Evolutionary conservation across 108 stramenopile species (phyloP).

Genomic region (Aurantiochytrium sp.): DNA sequence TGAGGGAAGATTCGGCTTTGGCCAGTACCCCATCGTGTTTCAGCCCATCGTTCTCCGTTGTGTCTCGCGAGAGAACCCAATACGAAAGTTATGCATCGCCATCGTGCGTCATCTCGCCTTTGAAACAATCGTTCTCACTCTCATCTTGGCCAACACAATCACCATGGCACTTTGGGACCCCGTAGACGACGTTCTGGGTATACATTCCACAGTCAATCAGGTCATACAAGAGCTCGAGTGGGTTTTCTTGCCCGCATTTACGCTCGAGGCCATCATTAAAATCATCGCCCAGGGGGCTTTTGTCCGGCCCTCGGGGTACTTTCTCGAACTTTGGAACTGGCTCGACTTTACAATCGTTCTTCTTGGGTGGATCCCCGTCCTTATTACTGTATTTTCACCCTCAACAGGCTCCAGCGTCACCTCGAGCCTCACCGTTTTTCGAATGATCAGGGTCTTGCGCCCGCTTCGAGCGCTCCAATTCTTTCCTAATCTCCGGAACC

Average conservation of each 20-base stretch:
- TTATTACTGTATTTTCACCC: background rate
- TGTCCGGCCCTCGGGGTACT: conserved; percentile 26
- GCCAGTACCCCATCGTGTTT: background rate
- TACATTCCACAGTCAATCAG: background rate
- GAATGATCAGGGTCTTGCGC: conserved; percentile 61
- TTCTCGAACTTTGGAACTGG: conserved; percentile 44
- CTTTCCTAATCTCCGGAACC: conserved; percentile 52
- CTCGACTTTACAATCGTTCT: conserved; percentile 57
- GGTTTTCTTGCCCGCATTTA: conserved; percentile 43
- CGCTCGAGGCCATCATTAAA: conserved; percentile 54
- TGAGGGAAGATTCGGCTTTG: background rate
- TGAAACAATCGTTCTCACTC: background rate
- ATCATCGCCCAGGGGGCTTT: conserved; percentile 48
- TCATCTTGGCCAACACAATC: background rate
- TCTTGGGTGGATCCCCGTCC: background rate
- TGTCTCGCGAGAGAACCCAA: background rate
- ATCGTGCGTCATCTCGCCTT: background rate
- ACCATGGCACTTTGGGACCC: conserved; percentile 1
- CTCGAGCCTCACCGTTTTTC: conserved; percentile 31
- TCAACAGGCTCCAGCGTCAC: background rate
- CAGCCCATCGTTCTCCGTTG: background rate
- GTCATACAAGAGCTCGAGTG: background rate
- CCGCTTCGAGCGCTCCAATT: conserved; percentile 56
- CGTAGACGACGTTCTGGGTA: background rate
- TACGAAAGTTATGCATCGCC: background rate